These are phyloP conservation scores for Monilinia fructigena DNA, from an alignment of 2,329 filamentous ascomycete species.

Conservation along the genomic window DNA sequence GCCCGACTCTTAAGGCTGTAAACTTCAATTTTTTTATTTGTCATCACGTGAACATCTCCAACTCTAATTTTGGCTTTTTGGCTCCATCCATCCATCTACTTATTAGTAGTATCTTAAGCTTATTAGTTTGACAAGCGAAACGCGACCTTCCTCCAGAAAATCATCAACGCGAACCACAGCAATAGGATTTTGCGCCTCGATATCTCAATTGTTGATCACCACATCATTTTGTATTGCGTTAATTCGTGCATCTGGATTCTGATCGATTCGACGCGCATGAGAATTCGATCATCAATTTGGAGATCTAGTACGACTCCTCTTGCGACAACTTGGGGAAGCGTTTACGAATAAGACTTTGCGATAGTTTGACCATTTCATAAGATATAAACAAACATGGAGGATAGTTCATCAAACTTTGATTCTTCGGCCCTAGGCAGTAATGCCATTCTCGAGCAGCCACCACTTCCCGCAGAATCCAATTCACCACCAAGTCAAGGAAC, in stretches of 20 bases:
- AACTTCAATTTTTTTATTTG: not conserved
- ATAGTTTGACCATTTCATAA: constrained; percentile 30
- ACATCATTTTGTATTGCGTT: not conserved
- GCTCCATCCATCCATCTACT: constrained; percentile 12
- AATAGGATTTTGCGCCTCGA: constrained; percentile 23
- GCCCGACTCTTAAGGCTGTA: not conserved
- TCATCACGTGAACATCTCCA: constrained; percentile 8
- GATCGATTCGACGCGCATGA: constrained; percentile 23
- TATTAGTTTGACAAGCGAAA: constrained; percentile 13
- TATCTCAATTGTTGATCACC: constrained; percentile 13
- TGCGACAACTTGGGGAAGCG: constrained; percentile 25
- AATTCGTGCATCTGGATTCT: not conserved
- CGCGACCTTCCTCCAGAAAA: constrained; percentile 21
- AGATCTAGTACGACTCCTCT: constrained; percentile 22
- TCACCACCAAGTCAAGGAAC: constrained; percentile 34
- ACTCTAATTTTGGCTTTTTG: constrained; percentile 18
- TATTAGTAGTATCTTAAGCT: constrained; percentile 14
- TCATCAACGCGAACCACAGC: constrained; percentile 23
- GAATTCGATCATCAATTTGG: constrained; percentile 25
- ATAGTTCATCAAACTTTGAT: constrained; percentile 55
- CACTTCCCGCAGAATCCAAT: constrained; percentile 47
- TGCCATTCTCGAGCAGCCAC: constrained; percentile 55
- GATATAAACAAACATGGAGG: constrained; percentile 53
- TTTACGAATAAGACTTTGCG: constrained; percentile 34
- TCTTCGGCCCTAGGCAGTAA: constrained; percentile 58